A percentile compares a stretch with the other conserved stretches of the same genome.
phyloP scores from a whole-genome alignment of 306 rosid genomes.

The Lagenaria siceraria region DNA sequence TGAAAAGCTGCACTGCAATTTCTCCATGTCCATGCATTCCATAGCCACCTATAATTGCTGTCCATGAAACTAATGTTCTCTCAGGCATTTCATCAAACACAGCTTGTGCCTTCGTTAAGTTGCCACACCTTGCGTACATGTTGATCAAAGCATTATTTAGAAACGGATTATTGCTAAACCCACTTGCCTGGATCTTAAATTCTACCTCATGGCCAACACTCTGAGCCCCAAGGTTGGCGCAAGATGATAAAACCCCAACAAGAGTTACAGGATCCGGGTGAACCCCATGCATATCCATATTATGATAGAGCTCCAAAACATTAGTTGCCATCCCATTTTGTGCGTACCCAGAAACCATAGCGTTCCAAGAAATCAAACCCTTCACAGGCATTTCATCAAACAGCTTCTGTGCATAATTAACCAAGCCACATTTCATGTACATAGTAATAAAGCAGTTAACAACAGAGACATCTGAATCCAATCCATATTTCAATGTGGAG shows the following conservation, averaged over 20 bases:
- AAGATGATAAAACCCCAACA: conserved; percentile 41
- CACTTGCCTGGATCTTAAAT: conserved; percentile 10
- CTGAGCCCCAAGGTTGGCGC: conserved; percentile 33
- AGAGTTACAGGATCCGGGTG: conserved; percentile 31
- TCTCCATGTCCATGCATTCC: conserved; percentile 88
- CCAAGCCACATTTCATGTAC: conserved; percentile 63
- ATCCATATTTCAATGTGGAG: conserved; percentile 31
- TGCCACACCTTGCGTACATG: conserved; percentile 43
- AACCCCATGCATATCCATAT: conserved; percentile 24
- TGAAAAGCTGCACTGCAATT: conserved; percentile 44
- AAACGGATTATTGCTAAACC: conserved; percentile 25
- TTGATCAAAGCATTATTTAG: conserved; percentile 29
- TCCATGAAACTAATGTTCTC: conserved; percentile 37
- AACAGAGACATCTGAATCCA: conserved; percentile 37
- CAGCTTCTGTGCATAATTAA: conserved; percentile 31
- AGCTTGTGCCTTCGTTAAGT: conserved; percentile 31
- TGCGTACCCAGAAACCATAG: conserved; percentile 79
- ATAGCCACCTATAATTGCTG: conserved; percentile 53
- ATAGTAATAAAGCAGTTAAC: conserved; percentile 61
- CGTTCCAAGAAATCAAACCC: conserved; percentile 84
- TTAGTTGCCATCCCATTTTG: conserved; percentile 55
- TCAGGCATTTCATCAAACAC: conserved; percentile 24
- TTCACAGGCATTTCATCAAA: conserved; percentile 49
- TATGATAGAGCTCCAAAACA: conserved; percentile 50
- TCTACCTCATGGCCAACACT: conserved; percentile 29